These are phyloP conservation scores for Verruconis gallopava DNA, from an alignment of 2,329 filamentous ascomycete species.

Conservation along the genomic window DNA sequence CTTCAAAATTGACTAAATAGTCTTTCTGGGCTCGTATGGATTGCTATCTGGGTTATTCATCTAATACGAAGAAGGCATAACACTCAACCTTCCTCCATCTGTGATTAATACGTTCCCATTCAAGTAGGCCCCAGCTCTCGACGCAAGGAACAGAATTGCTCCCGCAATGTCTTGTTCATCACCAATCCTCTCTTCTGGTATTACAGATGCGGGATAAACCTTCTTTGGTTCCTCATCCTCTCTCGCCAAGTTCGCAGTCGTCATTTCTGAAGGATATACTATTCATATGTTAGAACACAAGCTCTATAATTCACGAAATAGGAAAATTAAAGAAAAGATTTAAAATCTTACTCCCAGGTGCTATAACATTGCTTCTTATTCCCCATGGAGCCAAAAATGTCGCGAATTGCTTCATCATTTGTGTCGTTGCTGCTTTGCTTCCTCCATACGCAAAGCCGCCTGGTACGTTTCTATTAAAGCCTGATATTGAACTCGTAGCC, in stretches of 20 bases:
- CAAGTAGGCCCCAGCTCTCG: constrained; percentile 50
- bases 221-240: constrained; percentile 25
- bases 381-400: constrained; percentile 27
- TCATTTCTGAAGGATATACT: constrained; percentile 52
- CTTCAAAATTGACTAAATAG: too few relatives aligned
- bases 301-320: constrained; percentile 24
- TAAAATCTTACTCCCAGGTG: constrained; percentile 27
- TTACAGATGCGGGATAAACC: constrained; percentile 31
- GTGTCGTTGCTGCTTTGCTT: constrained; percentile 35
- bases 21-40: too few relatives aligned
- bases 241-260: constrained; percentile 35
- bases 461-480: constrained; percentile 26
- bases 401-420: constrained; percentile 37
- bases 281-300: constrained; percentile 13
- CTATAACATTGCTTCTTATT: constrained; percentile 38
- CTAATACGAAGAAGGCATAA: constrained; percentile 42
- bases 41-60: too few relatives aligned
- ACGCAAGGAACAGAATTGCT: constrained; percentile 51
- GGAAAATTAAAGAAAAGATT: constrained; percentile 16
- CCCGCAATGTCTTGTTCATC: constrained; percentile 52
- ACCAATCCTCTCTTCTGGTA: constrained; percentile 49
- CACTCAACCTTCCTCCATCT: constrained; percentile 49
- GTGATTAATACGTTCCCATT: constrained; percentile 51
- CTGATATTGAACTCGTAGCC: constrained; percentile 35
- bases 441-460: constrained; percentile 31